phyloP scores from a whole-genome alignment of 257 asterid genomes.

The Nicotiana knightiana region DNA sequence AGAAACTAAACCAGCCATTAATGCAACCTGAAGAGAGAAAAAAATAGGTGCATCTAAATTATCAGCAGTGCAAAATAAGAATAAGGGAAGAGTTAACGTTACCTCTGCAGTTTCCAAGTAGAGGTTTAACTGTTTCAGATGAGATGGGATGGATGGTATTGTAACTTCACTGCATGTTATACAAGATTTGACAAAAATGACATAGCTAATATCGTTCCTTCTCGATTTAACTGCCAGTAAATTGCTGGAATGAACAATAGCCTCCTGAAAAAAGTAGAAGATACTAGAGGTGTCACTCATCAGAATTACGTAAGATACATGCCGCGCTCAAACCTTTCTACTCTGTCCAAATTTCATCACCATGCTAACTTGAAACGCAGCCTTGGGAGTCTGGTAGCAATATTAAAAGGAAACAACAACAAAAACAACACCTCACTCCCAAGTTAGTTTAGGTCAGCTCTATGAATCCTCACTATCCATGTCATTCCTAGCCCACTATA shows the following conservation, averaged over 20 bases:
- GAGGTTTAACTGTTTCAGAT: constrained; percentile 60
- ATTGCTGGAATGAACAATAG: constrained; percentile 71
- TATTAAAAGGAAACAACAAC: neutral
- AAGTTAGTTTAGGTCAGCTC: neutral
- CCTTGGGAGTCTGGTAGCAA: neutral
- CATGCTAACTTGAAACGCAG: neutral
- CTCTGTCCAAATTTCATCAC: neutral
- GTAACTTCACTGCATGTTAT: constrained; percentile 83
- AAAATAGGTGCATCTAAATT: constrained; percentile 9
- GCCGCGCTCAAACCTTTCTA: neutral
- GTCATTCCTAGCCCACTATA: neutral
- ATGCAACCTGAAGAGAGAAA: constrained; percentile 49
- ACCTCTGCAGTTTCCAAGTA: constrained; percentile 94
- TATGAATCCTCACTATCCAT: neutral
- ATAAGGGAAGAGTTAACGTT: constrained; percentile 14
- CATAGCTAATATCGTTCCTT: constrained; percentile 37
- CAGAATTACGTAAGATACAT: neutral
- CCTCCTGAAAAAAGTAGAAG: constrained; percentile 50
- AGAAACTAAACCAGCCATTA: constrained; percentile 69
- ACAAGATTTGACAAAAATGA: constrained; percentile 64
- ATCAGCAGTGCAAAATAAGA: neutral
- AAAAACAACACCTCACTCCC: constrained; percentile 2
- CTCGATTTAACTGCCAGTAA: constrained; percentile 58
- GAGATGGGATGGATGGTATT: constrained; percentile 55
- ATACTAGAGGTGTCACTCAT: neutral